A percentile compares a stretch with the other conserved stretches of the same genome.
Evolutionary conservation across 331 rosid genomes (phyloP).

Genomic region (Pyracantha coccinea): DNA sequence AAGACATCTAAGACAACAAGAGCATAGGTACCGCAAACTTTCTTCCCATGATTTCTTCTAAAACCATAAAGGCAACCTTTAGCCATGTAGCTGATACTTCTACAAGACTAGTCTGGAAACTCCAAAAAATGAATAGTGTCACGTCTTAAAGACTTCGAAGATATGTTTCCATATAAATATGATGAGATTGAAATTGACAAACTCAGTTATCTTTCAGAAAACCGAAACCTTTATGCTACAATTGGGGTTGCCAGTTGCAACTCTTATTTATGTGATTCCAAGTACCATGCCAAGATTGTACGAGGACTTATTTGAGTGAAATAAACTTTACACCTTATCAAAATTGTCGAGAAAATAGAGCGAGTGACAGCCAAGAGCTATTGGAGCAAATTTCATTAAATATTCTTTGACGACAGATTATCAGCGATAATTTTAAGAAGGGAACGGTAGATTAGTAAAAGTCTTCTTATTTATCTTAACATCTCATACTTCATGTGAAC

Average conservation of each 20-base stretch:
- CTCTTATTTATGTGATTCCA: background rate
- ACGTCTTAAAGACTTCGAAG: no score
- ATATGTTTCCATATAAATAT: no score
- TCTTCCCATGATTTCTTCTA: background rate
- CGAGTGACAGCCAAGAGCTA: background rate
- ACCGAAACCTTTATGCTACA: no score
- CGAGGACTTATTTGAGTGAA: background rate
- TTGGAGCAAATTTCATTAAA: background rate
- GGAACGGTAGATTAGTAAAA: background rate
- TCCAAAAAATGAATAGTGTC: no score
- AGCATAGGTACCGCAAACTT: background rate
- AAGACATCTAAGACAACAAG: background rate
- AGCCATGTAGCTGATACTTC: no score
- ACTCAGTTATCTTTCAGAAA: no score
- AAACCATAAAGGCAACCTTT: no score
- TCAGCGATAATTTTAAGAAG: background rate
- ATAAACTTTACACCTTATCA: background rate
- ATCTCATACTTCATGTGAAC: background rate
- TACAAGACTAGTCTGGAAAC: no score
- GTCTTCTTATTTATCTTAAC: background rate
- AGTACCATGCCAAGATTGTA: background rate
- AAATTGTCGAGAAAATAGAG: background rate
- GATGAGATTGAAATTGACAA: no score
- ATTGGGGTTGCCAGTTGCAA: no score
- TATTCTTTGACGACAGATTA: background rate